Evolutionary conservation across 2,329 filamentous ascomycete species (phyloP), one percentile per base, ranked within the genome.

Genomic region (Pleomassaria siparia): DNA sequence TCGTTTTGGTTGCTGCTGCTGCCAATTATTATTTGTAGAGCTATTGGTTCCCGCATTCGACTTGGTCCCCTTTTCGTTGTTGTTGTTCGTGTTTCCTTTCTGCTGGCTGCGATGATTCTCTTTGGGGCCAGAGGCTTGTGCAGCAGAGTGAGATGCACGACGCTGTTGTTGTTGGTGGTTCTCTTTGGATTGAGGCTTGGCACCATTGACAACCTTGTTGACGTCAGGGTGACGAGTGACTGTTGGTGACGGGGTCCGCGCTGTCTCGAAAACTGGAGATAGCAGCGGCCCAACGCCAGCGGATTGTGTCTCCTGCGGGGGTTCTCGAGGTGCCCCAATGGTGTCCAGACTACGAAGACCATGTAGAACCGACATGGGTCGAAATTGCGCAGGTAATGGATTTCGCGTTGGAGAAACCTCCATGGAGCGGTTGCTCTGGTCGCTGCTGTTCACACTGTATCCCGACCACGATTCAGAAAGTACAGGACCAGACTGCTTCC

Each of bases 221-320:
- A 53, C 40, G 8, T 70, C 65, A 4, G 55, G 43, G 15, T 67
- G 63, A 45, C 85, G 77, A 46, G 74, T 73, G 11, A 79, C 74
- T 2, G 79, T 86, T 1, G 87, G 86, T 1, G 87, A 89, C 2
- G 87, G 85, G 0, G 85, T 87, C n/a, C 80, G 78, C 12, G 35
- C 35, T 5, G 81, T 80, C 71, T 91, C 88, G 44, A 86, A 87
- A 0, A 91, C 87, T 0, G 88, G 88, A 0, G 88, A 91, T 2
- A 91, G 75, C 18, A 78, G 53, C 4, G 76, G 74, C 10, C 35
- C 35, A 9, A 70, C 55, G 78, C 60, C 64, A 16, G 69, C 67
- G 4, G 67, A 70, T 41, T 69, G 64, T 41, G 66, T 53, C 42
- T 69, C 67, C 35, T 70, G 68, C n/a, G 67, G 62, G 18, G 64